Evolutionary conservation across 2,329 filamentous ascomycete species (phyloP).

Genomic region (Phyllosticta capitalensis): DNA sequence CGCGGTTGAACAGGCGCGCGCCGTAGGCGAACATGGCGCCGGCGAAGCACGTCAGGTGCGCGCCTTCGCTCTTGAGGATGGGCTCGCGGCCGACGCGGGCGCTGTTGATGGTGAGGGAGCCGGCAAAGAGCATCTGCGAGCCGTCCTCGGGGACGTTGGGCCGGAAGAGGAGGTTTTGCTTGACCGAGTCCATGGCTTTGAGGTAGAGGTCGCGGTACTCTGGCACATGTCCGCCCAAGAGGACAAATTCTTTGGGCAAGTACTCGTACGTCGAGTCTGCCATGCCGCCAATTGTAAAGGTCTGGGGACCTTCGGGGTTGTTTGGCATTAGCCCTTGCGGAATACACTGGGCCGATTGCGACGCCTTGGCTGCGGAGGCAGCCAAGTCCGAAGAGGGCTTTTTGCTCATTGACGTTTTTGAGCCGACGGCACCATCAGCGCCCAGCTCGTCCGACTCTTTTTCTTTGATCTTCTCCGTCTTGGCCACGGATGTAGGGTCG

Average conservation of each 20-base stretch:
- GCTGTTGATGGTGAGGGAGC: constrained; percentile 3
- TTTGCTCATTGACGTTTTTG: not conserved
- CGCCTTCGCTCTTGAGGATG: constrained; percentile 31
- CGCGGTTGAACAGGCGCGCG: constrained; percentile 49
- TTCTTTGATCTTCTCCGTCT: not conserved
- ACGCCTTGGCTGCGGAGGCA: constrained; percentile 18
- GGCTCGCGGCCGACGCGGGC: not conserved
- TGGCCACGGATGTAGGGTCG: constrained; percentile 1
- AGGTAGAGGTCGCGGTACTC: constrained; percentile 50
- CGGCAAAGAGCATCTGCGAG: constrained; percentile 32
- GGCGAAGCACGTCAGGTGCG: constrained; percentile 61
- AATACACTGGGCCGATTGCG: constrained; percentile 26
- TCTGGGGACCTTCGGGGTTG: constrained; percentile 15
- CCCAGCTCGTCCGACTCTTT: constrained; percentile 3
- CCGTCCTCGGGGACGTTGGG: constrained; percentile 39
- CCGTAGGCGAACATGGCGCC: constrained; percentile 63
- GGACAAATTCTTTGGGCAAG: constrained; percentile 39
- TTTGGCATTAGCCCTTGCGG: not conserved
- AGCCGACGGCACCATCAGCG: not conserved
- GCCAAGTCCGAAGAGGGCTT: constrained; percentile 3
- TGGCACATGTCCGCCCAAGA: constrained; percentile 37
- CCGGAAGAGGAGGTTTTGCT: constrained; percentile 38
- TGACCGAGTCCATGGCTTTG: constrained; percentile 33
- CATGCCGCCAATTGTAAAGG: constrained; percentile 31
- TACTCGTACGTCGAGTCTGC: constrained; percentile 35